phyloP scores from a whole-genome alignment of 179 eudicot species.

The Beta lomatogona region DNA sequence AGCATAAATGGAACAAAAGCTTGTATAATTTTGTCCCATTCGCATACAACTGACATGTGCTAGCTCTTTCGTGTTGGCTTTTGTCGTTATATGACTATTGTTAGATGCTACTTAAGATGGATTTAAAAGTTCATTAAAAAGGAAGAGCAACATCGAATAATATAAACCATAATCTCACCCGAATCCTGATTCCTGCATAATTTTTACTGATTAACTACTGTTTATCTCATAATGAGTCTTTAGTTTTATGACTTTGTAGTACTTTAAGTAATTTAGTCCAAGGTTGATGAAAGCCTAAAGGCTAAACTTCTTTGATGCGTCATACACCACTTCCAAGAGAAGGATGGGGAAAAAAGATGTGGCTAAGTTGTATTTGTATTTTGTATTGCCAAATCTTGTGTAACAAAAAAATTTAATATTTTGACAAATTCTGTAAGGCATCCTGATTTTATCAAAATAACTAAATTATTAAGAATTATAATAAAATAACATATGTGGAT shows the following conservation, averaged over 20 bases:
- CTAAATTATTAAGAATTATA: too few relatives aligned
- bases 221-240: not conserved
- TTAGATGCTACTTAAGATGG: slow-evolving; percentile 6
- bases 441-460: too few relatives aligned
- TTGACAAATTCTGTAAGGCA: too few relatives aligned
- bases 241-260: not conserved
- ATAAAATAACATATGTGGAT: too few relatives aligned
- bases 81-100: slow-evolving; percentile 4
- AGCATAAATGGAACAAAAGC: not conserved
- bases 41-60: not conserved
- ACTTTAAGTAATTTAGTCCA: not conserved
- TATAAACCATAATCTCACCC: not conserved
- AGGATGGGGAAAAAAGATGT: too few relatives aligned
- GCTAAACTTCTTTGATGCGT: too few relatives aligned
- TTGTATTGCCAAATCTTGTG: too few relatives aligned
- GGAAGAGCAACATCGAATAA: slow-evolving; percentile 11
- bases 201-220: not conserved
- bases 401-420: too few relatives aligned
- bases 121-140: not conserved
- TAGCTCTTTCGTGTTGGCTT: not conserved
- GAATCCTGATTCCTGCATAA: not conserved
- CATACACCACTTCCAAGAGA: too few relatives aligned
- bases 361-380: too few relatives aligned
- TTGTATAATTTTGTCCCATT: slow-evolving; percentile 3
- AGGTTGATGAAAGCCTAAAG: too few relatives aligned